Evolutionary conservation across 306 rosid species (phyloP), one percentile per base, ranked within the genome.

Genomic region (Rosa lucieae): DNA sequence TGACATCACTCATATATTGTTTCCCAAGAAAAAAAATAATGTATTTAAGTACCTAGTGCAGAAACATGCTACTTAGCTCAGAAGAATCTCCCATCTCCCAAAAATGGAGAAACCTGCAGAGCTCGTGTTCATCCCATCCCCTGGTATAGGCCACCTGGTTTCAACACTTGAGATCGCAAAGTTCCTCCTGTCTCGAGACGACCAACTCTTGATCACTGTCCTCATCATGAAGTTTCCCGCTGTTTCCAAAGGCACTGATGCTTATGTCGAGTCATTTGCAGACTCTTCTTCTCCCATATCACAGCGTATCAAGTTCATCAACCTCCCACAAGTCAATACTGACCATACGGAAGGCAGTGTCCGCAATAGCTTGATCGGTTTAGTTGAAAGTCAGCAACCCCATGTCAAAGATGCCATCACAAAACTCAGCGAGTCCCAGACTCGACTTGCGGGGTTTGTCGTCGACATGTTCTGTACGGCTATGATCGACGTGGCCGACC

Each of bases 391-490:
- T 29, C 67, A 78, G 0, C 63, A 78, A 43, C 67, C 47, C 5
- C 26, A 62, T 0, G 81, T 78, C 5, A 75, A 8, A 71, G 68
- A 85, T 4, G 72, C 76, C 5, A 62, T 81, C n/a, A 10, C 71
- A 40, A 44, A 78, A 20, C 75, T 80, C 21, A 8, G 18, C 11
- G 59, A n/a, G 3, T 14, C 61, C 26, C 23, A 78, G n/a, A 75
- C 82, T 5, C 49, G 65, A 5, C 68, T 78, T 9, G 71, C 79
- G 18, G 55, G 77, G 10, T 58, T 70, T 9, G 67, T 58, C 8
- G 37, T 92, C 3, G 94, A 92, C 86, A 88, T 90, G 94, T 83
- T 92, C 67, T 92, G 85, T 56, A 74, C 89, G 0, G 1, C 81
- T 29, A 84, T 89, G 90, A 81, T 81, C 3, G 90, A 90, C n/a